Conservation (phyloP, 768 basidiomycete species). For the Hortiboletus campestris region DNA sequence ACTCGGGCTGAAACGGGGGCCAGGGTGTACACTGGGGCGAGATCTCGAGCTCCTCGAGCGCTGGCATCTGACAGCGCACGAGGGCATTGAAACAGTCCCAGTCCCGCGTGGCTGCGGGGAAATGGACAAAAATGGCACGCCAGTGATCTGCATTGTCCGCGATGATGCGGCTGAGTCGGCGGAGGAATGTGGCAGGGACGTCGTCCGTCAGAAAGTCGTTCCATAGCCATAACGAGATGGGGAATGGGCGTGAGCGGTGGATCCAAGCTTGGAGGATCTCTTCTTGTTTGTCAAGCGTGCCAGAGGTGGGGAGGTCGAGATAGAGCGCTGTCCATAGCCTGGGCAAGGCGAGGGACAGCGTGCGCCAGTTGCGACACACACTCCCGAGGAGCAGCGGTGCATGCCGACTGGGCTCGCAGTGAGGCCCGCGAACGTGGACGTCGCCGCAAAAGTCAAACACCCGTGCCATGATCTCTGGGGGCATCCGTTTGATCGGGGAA, state of each 20-base stretch:
- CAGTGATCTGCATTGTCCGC: conserved; percentile 27
- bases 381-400: conserved; percentile 31
- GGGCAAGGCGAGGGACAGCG: conserved; percentile 28
- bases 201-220: conserved; percentile 34
- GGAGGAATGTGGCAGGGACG: conserved; percentile 26
- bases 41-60: conserved; percentile 32
- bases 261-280: conserved; percentile 27
- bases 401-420: conserved; percentile 29
- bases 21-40: conserved; percentile 33
- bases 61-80: conserved; percentile 23
- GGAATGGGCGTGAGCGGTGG: conserved; percentile 25
- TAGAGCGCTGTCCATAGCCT: conserved; percentile 33
- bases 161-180: conserved; percentile 18
- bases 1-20: conserved; percentile 30
- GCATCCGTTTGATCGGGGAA: conserved; percentile 33
- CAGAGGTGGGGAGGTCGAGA: conserved; percentile 28
- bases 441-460: conserved; percentile 34
- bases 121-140: conserved; percentile 33
- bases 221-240: conserved; percentile 30
- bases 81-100: conserved; percentile 28
- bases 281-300: conserved; percentile 22
- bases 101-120: conserved; percentile 27
- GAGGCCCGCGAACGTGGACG: conserved; percentile 25
- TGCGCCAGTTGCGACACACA: conserved; percentile 30
- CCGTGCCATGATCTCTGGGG: conserved; percentile 33